Conservation (phyloP, 352 stramenopile species). For the Phytophthora fragariae region DNA sequence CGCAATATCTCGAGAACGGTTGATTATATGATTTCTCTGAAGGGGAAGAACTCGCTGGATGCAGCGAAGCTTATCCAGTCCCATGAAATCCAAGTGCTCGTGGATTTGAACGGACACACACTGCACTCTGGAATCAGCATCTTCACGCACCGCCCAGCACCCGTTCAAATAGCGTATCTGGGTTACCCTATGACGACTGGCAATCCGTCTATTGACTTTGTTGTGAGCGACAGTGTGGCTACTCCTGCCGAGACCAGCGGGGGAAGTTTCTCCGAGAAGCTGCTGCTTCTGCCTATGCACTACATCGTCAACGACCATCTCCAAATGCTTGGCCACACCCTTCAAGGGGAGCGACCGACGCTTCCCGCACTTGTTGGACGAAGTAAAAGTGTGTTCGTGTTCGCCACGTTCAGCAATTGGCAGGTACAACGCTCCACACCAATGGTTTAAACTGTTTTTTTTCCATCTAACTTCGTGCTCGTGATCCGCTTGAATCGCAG, state of each 20-base stretch:
- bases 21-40: constrained; percentile 74
- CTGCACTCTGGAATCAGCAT: constrained; percentile 76
- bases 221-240: constrained; percentile 69
- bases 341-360: constrained; percentile 40
- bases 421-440: constrained; percentile 39
- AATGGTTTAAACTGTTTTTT: background rate
- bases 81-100: constrained; percentile 72
- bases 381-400: constrained; percentile 53
- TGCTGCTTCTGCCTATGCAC: constrained; percentile 71
- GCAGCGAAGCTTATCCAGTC: constrained; percentile 61
- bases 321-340: constrained; percentile 72
- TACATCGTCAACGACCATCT: constrained; percentile 90
- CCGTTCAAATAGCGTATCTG: constrained; percentile 77
- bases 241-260: constrained; percentile 50
- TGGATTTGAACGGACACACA: constrained; percentile 89
- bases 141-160: constrained; percentile 66
- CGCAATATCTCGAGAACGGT: constrained; percentile 78
- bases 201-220: constrained; percentile 64
- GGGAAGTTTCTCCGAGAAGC: constrained; percentile 71
- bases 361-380: constrained; percentile 15
- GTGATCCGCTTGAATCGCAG: constrained; percentile 14
- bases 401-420: constrained; percentile 90
- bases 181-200: constrained; percentile 84
- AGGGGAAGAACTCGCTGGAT: constrained; percentile 56
- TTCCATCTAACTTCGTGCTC: constrained; percentile 7